These are phyloP conservation scores for Suillus plorans DNA, from an alignment of 768 basidiomycete species.

Conservation along the genomic window DNA sequence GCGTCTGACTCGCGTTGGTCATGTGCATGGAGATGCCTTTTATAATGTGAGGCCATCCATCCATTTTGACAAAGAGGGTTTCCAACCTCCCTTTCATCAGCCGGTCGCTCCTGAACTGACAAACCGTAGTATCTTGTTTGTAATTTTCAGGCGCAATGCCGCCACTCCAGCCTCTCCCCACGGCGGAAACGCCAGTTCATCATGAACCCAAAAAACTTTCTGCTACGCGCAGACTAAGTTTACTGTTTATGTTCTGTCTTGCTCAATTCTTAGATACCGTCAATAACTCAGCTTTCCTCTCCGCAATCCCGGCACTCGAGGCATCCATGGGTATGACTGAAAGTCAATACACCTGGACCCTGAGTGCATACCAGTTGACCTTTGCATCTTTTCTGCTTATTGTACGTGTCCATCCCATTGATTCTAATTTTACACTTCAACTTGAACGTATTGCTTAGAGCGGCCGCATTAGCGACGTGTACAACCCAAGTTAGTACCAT, in stretches of 20 bases:
- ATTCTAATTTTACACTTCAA: not conserved
- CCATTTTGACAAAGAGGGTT: not conserved
- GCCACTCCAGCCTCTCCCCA: not conserved
- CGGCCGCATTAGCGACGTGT: slow-evolving; percentile 39
- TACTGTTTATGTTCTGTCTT: slow-evolving; percentile 39
- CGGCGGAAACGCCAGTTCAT: slow-evolving; percentile 5
- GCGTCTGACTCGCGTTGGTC: not conserved
- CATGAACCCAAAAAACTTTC: slow-evolving; percentile 16
- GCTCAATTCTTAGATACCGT: slow-evolving; percentile 46
- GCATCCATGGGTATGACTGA: slow-evolving; percentile 18
- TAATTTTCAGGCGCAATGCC: slow-evolving; percentile 13
- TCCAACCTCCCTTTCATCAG: not conserved
- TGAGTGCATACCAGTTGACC: slow-evolving; percentile 41
- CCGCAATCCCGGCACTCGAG: slow-evolving; percentile 38
- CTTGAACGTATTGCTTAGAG: slow-evolving; percentile 24
- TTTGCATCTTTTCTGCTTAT: slow-evolving; percentile 45
- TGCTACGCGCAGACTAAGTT: slow-evolving; percentile 22
- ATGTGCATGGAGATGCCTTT: not conserved
- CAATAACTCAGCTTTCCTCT: slow-evolving; percentile 41
- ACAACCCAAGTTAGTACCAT: slow-evolving; percentile 37
- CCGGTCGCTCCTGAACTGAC: not conserved
- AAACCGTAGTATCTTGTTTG: not conserved
- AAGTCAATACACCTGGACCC: slow-evolving; percentile 37
- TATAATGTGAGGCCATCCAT: not conserved
- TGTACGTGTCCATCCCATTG: slow-evolving; percentile 21